A percentile compares a stretch with the other conserved stretches of the same genome.
Evolutionary conservation across 1,139 yeast genomes (phyloP).

Genomic region (Yamadazyma triangularis): DNA sequence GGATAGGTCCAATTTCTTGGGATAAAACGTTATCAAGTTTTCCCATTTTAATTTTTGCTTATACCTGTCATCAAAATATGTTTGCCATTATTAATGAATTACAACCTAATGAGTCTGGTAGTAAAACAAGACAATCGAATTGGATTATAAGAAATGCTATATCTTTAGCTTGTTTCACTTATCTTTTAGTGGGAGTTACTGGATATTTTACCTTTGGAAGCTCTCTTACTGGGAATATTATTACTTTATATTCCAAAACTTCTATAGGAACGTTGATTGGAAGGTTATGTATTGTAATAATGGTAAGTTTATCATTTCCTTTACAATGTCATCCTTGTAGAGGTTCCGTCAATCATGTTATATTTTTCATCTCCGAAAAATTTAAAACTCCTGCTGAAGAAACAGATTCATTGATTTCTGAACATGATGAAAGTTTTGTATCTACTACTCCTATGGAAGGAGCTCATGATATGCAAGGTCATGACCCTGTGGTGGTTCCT

Average conservation of each 20-base stretch:
- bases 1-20: conserved; percentile 36
- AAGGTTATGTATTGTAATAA: conserved; percentile 61
- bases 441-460: conserved; percentile 50
- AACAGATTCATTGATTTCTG: conserved; percentile 23
- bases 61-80: conserved; percentile 93
- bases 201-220: conserved; percentile 90
- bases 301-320: conserved; percentile 69
- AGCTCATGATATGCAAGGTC: conserved; percentile 47
- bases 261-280: conserved; percentile 61
- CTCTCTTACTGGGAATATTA: conserved; percentile 62
- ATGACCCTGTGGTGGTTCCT: conserved; percentile 49
- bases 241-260: conserved; percentile 61
- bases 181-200: conserved; percentile 66
- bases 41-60: conserved; percentile 92
- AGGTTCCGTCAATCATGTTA: conserved; percentile 64
- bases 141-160: conserved; percentile 54
- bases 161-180: conserved; percentile 57
- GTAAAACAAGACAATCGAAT: conserved; percentile 50
- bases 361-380: conserved; percentile 33
- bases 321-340: conserved; percentile 78
- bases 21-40: conserved; percentile 47
- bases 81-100: conserved; percentile 82
- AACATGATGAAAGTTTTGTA: conserved; percentile 35
- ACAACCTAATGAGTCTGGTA: conserved; percentile 20
- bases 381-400: conserved; percentile 4